These are phyloP conservation scores for Daldinia childiae DNA, from an alignment of 495 filamentous ascomycete genomes.

Conservation along the genomic window DNA sequence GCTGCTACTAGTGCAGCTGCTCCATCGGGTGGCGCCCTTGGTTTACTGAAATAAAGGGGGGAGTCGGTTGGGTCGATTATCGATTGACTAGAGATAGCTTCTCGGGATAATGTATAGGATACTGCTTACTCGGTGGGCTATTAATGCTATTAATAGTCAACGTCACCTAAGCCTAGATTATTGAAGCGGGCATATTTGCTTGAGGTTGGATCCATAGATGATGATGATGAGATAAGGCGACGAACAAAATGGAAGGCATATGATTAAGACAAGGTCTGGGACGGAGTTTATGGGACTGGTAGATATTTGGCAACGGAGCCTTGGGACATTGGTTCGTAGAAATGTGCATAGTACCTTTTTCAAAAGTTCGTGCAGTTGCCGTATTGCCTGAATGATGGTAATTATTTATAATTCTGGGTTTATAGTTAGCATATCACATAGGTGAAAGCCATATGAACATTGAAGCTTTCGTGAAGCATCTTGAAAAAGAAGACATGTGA, in stretches of 20 bases:
- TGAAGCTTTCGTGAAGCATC: too few relatives aligned
- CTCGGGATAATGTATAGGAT: background rate
- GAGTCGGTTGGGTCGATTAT: background rate
- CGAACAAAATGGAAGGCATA: slow-evolving; percentile 17
- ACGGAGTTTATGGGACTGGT: slow-evolving; percentile 34
- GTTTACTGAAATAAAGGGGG: slow-evolving; percentile 33
- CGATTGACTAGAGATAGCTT: background rate
- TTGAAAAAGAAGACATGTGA: too few relatives aligned
- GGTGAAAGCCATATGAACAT: background rate
- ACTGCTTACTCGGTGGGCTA: background rate
- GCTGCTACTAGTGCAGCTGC: slow-evolving; percentile 45
- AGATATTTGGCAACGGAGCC: slow-evolving; percentile 24
- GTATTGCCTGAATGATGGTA: background rate
- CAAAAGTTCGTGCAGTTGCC: slow-evolving; percentile 10
- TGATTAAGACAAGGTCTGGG: slow-evolving; percentile 19
- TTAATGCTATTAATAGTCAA: background rate
- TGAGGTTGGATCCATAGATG: slow-evolving; percentile 7
- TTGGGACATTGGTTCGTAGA: slow-evolving; percentile 27
- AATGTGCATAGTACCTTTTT: slow-evolving; percentile 22
- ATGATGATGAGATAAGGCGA: slow-evolving; percentile 9
- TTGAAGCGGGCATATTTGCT: slow-evolving; percentile 1
- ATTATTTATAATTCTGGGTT: background rate
- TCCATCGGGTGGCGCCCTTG: slow-evolving; percentile 38
- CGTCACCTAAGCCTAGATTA: background rate
- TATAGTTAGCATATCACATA: background rate